These are phyloP conservation scores for Cymbopogon flexuosus DNA, from an alignment of 202 grass and related monocot genomes.

Conservation along the genomic window DNA sequence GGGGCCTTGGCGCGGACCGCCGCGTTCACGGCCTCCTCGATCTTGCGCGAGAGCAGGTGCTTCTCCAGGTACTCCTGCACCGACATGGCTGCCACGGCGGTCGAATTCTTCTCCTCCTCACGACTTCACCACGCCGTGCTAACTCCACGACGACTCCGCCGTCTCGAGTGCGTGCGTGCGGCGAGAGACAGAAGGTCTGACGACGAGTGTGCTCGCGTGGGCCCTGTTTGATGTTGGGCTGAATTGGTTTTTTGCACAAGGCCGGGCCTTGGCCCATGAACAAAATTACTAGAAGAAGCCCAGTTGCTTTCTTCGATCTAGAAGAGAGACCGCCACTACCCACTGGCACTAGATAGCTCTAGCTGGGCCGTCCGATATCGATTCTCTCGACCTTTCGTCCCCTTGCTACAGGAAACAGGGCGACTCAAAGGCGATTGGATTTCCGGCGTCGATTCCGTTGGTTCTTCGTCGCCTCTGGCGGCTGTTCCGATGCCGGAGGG, in stretches of 20 bases:
- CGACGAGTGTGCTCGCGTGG: neutral
- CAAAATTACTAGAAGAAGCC: neutral
- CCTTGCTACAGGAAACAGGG: too few relatives aligned
- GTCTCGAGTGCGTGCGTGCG: neutral
- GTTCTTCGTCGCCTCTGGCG: too few relatives aligned
- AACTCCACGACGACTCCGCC: constrained; percentile 2
- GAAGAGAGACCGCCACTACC: neutral
- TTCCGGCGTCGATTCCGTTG: too few relatives aligned
- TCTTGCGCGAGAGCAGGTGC: constrained; percentile 83
- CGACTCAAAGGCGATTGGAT: too few relatives aligned
- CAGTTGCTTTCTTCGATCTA: neutral
- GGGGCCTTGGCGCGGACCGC: constrained; percentile 77
- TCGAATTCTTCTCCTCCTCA: neutral
- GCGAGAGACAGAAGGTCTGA: neutral
- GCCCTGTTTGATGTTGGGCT: neutral
- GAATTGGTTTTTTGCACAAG: neutral
- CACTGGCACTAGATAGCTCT: too few relatives aligned
- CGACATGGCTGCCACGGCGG: constrained; percentile 53
- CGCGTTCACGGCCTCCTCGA: constrained; percentile 98
- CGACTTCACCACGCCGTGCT: constrained; percentile 4
- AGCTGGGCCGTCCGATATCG: too few relatives aligned
- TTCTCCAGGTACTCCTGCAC: constrained; percentile 93
- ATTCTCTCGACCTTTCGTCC: too few relatives aligned
- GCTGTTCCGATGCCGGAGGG: too few relatives aligned
- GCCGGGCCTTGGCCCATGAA: neutral